phyloP scores from a whole-genome alignment of 2,329 filamentous ascomycete species.

The Clarireedia homoeocarpa region DNA sequence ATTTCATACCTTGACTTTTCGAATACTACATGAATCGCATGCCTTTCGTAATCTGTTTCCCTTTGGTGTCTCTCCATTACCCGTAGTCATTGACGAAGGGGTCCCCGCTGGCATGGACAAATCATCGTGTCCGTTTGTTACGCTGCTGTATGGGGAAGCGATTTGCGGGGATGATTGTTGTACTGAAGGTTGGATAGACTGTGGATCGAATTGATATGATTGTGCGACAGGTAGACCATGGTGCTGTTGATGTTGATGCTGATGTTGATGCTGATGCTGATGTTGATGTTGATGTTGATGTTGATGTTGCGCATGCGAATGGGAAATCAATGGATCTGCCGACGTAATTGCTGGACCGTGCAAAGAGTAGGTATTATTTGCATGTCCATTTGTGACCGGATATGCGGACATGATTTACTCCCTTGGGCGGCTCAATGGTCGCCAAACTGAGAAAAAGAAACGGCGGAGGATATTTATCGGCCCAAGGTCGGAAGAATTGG shows the following conservation, averaged over 20 bases:
- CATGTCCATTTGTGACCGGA: conserved; percentile 2
- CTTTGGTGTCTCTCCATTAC: conserved; percentile 19
- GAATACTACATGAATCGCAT: conserved; percentile 44
- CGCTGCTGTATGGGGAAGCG: conserved; percentile 13
- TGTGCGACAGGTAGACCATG: conserved; percentile 4
- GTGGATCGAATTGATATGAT: conserved; percentile 10
- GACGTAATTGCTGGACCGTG: conserved; percentile 9
- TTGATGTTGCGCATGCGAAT: conserved; percentile 10
- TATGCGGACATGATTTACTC: conserved; percentile 9
- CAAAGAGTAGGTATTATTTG: conserved; percentile 2
- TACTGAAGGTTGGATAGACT: conserved; percentile 9
- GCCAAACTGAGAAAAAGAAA: not conserved
- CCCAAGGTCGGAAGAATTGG: conserved; percentile 6
- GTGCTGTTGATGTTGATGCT: conserved; percentile 4
- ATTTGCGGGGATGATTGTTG: conserved; percentile 13
- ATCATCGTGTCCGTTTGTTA: conserved; percentile 14
- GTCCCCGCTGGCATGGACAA: conserved; percentile 11
- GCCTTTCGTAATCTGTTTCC: conserved; percentile 38
- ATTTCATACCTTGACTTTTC: conserved; percentile 41
- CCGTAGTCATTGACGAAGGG: conserved; percentile 12
- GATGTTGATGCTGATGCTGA: conserved; percentile 7
- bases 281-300: conserved; percentile 1
- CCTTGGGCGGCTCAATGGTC: not conserved
- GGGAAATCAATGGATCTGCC: conserved; percentile 5
- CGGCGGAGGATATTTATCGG: conserved; percentile 4